Evolutionary conservation across 2,329 filamentous ascomycete genomes (phyloP).

Genomic region (Rhytidhysteron rufulum): DNA sequence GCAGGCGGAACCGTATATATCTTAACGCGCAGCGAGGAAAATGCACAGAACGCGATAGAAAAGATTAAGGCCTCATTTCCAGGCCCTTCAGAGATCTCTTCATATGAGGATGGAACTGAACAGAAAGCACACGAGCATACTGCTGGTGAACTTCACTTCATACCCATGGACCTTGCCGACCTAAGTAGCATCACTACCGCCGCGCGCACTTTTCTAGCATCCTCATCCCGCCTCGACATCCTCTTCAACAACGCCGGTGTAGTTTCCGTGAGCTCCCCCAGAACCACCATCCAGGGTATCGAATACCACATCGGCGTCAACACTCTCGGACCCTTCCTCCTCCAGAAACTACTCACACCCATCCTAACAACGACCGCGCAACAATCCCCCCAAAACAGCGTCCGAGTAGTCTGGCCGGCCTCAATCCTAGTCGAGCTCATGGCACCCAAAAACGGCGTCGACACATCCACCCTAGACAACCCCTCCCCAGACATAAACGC

Average conservation of each 20-base stretch:
- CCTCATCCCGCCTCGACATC: slow-evolving; percentile 4
- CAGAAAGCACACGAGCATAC: background rate
- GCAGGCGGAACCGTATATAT: slow-evolving; percentile 51
- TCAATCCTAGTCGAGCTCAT: slow-evolving; percentile 4
- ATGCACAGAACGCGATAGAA: slow-evolving; percentile 43
- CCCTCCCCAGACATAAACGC: slow-evolving; percentile 6
- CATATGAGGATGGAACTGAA: too few species aligned
- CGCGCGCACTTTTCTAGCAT: slow-evolving; percentile 14
- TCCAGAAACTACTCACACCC: slow-evolving; percentile 31
- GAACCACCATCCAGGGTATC: slow-evolving; percentile 20
- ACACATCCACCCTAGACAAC: slow-evolving; percentile 3
- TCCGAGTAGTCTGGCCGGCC: slow-evolving; percentile 14
- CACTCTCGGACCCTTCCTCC: slow-evolving; percentile 30
- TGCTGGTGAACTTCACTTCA: slow-evolving; percentile 1
- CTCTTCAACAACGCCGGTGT: slow-evolving; percentile 7
- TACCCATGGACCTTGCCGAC: slow-evolving; percentile 34
- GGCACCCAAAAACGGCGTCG: slow-evolving; percentile 10
- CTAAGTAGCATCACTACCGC: slow-evolving; percentile 34
- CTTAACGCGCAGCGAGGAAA: slow-evolving; percentile 43
- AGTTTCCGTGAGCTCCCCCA: background rate
- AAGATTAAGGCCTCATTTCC: slow-evolving; percentile 36
- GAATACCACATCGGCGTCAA: slow-evolving; percentile 36
- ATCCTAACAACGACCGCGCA: slow-evolving; percentile 21
- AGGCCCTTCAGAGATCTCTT: too few species aligned
- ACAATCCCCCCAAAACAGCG: slow-evolving; percentile 10